Conservation (phyloP, 2,329 filamentous ascomycete genomes). For the Diaporthe amygdali region DNA sequence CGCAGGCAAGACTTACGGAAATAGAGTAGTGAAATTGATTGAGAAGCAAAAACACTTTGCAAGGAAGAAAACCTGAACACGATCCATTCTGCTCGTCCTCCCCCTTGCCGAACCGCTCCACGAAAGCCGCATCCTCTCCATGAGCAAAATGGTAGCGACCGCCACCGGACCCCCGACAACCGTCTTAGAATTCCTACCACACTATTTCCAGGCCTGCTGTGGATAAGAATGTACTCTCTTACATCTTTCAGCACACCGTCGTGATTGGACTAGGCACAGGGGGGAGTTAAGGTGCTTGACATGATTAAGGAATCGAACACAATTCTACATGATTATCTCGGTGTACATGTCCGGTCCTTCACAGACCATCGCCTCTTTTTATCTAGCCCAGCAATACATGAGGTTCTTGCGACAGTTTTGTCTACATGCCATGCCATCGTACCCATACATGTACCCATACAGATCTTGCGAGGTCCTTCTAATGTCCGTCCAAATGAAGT, state of each 20-base stretch:
- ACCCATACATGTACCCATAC: background rate
- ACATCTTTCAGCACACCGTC: too few species aligned
- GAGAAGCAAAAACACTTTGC: too few species aligned
- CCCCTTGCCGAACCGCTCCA: background rate
- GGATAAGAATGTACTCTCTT: background rate
- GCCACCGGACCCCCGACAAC: slow-evolving; percentile 48
- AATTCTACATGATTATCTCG: background rate
- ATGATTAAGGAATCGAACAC: background rate
- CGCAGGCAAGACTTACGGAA: too few species aligned
- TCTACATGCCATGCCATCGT: slow-evolving; percentile 12
- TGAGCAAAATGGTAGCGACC: slow-evolving; percentile 49
- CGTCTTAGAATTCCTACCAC: background rate
- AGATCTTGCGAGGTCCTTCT: slow-evolving; percentile 17
- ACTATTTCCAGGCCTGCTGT: background rate
- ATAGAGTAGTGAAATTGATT: too few species aligned
- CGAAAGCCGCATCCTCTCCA: slow-evolving; percentile 49
- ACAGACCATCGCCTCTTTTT: background rate
- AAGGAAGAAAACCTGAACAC: too few species aligned
- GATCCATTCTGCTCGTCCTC: background rate
- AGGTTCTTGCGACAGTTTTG: slow-evolving; percentile 19
- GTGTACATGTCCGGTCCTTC: background rate
- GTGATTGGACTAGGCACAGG: background rate
- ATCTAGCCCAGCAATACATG: slow-evolving; percentile 1
- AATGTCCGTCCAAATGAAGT: background rate
- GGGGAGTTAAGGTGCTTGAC: background rate